These are phyloP conservation scores for Exobasidium rhododendri DNA, from an alignment of 1,284 basidiomycete species.

Conservation along the genomic window DNA sequence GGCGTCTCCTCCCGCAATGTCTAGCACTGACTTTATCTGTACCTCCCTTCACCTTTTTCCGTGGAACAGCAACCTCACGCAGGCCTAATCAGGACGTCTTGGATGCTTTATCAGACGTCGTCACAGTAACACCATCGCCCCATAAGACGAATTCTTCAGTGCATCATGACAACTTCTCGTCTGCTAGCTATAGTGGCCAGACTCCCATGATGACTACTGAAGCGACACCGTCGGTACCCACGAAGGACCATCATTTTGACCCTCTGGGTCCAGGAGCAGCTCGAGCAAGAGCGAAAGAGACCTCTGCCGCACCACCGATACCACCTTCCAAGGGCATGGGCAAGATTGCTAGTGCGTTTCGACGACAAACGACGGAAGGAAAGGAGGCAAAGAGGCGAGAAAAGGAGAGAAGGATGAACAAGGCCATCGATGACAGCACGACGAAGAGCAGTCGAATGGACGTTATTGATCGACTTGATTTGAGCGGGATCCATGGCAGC, in stretches of 20 bases:
- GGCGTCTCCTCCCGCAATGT: too few relatives aligned
- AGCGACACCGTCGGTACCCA: slow-evolving; percentile 31
- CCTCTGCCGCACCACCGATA: slow-evolving; percentile 7
- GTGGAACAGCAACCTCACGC: neutral
- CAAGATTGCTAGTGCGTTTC: slow-evolving; percentile 40
- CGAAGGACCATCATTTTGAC: slow-evolving; percentile 32
- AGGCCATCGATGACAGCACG: slow-evolving; percentile 29
- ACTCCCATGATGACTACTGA: slow-evolving; percentile 26
- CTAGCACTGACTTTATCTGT: too few relatives aligned
- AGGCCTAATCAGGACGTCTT: slow-evolving; percentile 22
- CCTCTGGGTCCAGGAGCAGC: slow-evolving; percentile 29
- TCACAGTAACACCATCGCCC: slow-evolving; percentile 25
- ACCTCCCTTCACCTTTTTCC: too few relatives aligned
- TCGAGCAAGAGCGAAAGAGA: slow-evolving; percentile 18
- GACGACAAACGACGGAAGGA: slow-evolving; percentile 36
- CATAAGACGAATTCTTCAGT: slow-evolving; percentile 13
- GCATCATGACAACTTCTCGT: slow-evolving; percentile 19
- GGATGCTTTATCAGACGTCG: slow-evolving; percentile 44
- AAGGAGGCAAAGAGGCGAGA: slow-evolving; percentile 37
- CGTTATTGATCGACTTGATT: slow-evolving; percentile 51
- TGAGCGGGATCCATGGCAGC: slow-evolving; percentile 44
- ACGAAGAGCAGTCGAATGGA: slow-evolving; percentile 40
- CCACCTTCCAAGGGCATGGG: slow-evolving; percentile 14
- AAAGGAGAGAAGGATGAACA: slow-evolving; percentile 33
- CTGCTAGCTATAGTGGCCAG: slow-evolving; percentile 26